Evolutionary conservation across 192 early-diverging fungal genomes (phyloP), one percentile per base, ranked within the genome.

Genomic region (Lobulomyces angularis): DNA sequence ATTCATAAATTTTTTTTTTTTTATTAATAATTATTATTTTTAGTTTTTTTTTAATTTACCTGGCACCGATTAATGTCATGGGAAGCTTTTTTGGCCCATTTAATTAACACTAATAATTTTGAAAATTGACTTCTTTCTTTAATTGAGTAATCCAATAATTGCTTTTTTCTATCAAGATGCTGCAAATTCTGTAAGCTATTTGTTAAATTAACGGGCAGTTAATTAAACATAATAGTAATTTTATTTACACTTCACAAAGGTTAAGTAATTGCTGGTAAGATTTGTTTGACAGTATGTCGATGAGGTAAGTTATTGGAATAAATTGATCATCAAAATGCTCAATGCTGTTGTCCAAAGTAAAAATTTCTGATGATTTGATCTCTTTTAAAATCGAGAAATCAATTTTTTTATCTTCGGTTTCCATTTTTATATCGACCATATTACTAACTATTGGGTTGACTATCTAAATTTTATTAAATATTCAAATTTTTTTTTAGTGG

Each of bases 31-130:
- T 41, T 8, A 53, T 8, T 17, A 37, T 9, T 35, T 64, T 17
- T 32, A 53, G 18, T 30, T 48, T 43, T 8, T 45, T 46, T 9
- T 36, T 17, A 16, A 27, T 51, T 12, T 59, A 74, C 71, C 66
- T 85, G 79, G 46, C 74, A 78, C 48, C 71, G 79, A 59, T 81
- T 78, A 17, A 85, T 69, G 34, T 76, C 66, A 25, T 63, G 59
- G 27, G n/a, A n/a, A n/a, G 79, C 80, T 35, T 68, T 69, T 42
- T 65, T 63, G 4, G 79, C 77, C 82, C 83, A 90, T 44, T 82
- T 72, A 8, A 86, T 71, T 31, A 82, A 45, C 8, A 83, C 81
- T 18, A 85, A 53, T 14, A 88, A 53, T 45, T 86, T 86, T 22
- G 72, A 59, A 27, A 82, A 78, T 41, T 79, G 62, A 27, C 77